Evolutionary conservation across 495 filamentous ascomycete genomes (phyloP), one percentile per base, ranked within the genome.

Genomic region (Geoglossum glabrum): DNA sequence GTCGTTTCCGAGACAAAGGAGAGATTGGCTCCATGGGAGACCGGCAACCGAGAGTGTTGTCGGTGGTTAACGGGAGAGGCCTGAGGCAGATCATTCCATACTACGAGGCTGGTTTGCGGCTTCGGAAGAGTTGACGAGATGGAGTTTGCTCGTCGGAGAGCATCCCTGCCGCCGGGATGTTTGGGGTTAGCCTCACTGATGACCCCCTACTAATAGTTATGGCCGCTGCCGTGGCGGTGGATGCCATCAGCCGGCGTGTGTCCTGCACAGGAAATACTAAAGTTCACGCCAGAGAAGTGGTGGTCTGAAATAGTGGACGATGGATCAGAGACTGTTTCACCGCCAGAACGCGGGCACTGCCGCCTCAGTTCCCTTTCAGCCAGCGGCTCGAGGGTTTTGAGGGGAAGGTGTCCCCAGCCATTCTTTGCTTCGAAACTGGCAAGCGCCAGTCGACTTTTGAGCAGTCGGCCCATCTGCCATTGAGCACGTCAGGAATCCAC

Each of bases 341-440:
- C 76, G 61, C 79, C 80, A 26, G 74, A 79, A 51, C 72, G 68
- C 21, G 72, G 70, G 55, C 83, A 74, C 64, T 79, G 83, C 58
- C 79, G 78, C 64, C 80, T 79, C 56, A 86, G 70, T 63, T 86
- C 79, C 61, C 82, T 76, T 63, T 94, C 86, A 58, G 89, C 66
- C 63, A 75, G 81, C 60, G 80, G 79, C 68, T 86, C 86, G 66
- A 90, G 83, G 25, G 68, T 78, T 62, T 84, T 83, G 55, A 90
- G 76, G 40, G 81, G 79, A 57, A 88, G 76, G 68, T 86, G 78
- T 67, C 88, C 80, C 77, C 83, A 84, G 61, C 90, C 90, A 70
- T 95, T 82, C 69, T 90, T 86, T 56, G 90, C 86, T 72, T 96
- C 97, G 79, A 95, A 88, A 72, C 86, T 90, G 67, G 92, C 92